Evolutionary conservation across 2,329 filamentous ascomycete genomes (phyloP).

Genomic region (Ophidiomyces ophidiicola): DNA sequence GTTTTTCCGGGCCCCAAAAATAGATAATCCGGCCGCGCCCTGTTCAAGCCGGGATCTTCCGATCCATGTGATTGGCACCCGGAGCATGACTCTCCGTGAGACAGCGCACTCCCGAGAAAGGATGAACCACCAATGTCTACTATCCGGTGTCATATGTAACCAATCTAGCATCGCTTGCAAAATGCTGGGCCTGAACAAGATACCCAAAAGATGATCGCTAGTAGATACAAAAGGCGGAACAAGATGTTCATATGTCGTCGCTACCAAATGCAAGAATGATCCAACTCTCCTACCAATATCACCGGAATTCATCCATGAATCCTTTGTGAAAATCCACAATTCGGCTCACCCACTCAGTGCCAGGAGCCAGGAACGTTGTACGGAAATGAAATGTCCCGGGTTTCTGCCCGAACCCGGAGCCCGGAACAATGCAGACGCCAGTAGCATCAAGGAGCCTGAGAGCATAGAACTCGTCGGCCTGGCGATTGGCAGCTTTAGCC

Average conservation of each 20-base stretch:
- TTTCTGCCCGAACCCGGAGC: slow-evolving; percentile 87
- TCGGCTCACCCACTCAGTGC: slow-evolving; percentile 82
- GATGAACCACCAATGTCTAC: too few species aligned
- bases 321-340: slow-evolving; percentile 83
- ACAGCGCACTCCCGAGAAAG: not conserved
- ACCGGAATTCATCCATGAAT: slow-evolving; percentile 71
- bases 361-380: slow-evolving; percentile 91
- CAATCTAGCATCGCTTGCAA: too few species aligned
- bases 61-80: slow-evolving; percentile 5
- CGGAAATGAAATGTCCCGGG: slow-evolving; percentile 85
- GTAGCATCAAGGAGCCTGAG: slow-evolving; percentile 82
- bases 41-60: slow-evolving; percentile 5
- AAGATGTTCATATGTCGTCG: not conserved
- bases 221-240: not conserved
- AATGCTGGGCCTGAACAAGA: too few species aligned
- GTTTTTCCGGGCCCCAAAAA: too few species aligned
- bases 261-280: not conserved
- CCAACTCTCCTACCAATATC: slow-evolving; percentile 6
- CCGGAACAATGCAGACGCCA: slow-evolving; percentile 86
- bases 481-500: slow-evolving; percentile 59
- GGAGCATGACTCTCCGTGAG: not conserved
- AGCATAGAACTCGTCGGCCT: slow-evolving; percentile 88
- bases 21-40: too few species aligned
- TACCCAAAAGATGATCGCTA: too few species aligned
- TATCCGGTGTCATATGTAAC: too few species aligned